Evolutionary conservation across 495 filamentous ascomycete genomes (phyloP), one percentile per base, ranked within the genome.

Genomic region (Immersiella caudata): DNA sequence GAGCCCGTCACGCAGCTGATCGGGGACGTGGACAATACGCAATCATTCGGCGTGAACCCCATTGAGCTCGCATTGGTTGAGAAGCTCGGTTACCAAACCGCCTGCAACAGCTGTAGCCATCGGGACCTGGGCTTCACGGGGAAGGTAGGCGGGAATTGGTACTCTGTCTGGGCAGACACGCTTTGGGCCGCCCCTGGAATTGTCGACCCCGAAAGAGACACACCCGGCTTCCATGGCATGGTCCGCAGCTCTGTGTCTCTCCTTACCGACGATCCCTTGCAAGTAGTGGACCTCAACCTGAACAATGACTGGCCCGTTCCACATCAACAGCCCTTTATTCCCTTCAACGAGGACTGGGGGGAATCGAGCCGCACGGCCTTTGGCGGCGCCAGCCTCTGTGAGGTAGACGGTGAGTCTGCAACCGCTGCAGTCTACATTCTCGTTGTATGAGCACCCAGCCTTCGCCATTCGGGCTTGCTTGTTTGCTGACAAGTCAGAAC

Each of bases 91-190:
- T 71, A 71, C 65, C 79, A 81, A 52, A 66, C 54, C 18, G 69
- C 76, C 29, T 66, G 65, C 49, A 80, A 80, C 65, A 79, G 73
- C 71, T 79, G 75, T 71, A 73, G 70, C 33, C 71, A 74, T 36
- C 76, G 79, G 20, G 79, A 80, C 62, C 72, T 80, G n/a, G 79
- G 79, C 24, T 81, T 80, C 70, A 74, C 79, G 0, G 79, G 78
- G 14, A 54, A 71, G n/a, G 49, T 81, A 1, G 65, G 68, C 0
- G 73, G 78, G 2, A 71, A 73, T 60, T 80, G 78, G 78, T 80
- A 79, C 52, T 72, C 74, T 40, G 55, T 81, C 14, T 81, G 66
- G 22, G 79, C 74, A 14, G 79, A 81, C 64, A 78, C 78, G 8
- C 62, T 76, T 12, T 81, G 76, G 74, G 77, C 77, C 61, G 70